Evolutionary conservation across 768 basidiomycete genomes (phyloP).

Genomic region (Mycena chlorophos): DNA sequence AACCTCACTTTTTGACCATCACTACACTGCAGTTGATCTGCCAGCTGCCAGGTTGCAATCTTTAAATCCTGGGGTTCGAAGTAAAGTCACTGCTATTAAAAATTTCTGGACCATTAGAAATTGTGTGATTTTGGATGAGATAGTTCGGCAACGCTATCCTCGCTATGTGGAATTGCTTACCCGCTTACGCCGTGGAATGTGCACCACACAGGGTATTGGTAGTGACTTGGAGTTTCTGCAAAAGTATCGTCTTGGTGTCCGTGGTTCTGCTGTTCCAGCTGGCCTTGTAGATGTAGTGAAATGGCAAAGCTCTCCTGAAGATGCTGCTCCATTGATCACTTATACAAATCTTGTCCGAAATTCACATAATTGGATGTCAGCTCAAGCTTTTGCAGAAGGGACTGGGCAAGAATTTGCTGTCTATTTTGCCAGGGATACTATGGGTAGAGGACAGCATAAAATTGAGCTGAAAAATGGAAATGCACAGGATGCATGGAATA

Average conservation of each 20-base stretch:
- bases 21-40: not conserved
- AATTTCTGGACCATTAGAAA: conserved; percentile 12
- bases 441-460: not conserved
- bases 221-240: conserved; percentile 14
- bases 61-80: conserved; percentile 1
- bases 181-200: conserved; percentile 12
- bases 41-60: conserved; percentile 2
- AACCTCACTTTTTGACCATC: conserved; percentile 5
- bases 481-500: conserved; percentile 19
- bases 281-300: not conserved
- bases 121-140: conserved; percentile 18
- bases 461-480: conserved; percentile 2
- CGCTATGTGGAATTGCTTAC: conserved; percentile 4
- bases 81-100: conserved; percentile 13
- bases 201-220: conserved; percentile 12
- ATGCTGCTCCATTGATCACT: conserved; percentile 14
- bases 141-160: conserved; percentile 15
- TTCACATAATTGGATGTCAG: conserved; percentile 15
- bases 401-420: conserved; percentile 10
- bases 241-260: conserved; percentile 4
- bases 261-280: not conserved
- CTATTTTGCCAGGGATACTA: conserved; percentile 11
- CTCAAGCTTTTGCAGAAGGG: conserved; percentile 13
- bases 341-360: conserved; percentile 17
- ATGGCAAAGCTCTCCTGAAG: conserved; percentile 9